Conservation (phyloP, 2,329 filamentous ascomycete species). For the Monilinia vaccinii-corymbosi region DNA sequence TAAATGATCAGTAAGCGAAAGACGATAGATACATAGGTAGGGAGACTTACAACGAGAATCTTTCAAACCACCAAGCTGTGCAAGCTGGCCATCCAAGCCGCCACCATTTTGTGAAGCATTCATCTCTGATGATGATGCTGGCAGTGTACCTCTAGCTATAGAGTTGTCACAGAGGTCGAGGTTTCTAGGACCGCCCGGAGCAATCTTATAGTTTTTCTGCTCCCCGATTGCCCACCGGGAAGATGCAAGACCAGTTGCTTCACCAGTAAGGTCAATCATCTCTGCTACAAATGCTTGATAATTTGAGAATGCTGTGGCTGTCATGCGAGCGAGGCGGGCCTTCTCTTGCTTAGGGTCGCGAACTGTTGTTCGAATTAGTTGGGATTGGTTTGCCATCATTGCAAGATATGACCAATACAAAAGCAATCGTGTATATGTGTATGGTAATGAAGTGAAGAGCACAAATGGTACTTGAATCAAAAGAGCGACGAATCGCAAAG, state of each 20-base stretch:
- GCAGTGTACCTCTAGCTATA: background rate
- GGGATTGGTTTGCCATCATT: background rate
- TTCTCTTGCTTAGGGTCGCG: background rate
- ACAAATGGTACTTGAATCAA: background rate
- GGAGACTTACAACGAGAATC: background rate
- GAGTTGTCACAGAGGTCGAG: constrained; percentile 2
- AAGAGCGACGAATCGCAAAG: too few species aligned
- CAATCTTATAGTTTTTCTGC: background rate
- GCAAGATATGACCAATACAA: background rate
- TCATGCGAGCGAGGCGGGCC: background rate
- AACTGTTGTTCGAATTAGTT: background rate
- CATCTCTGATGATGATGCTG: background rate
- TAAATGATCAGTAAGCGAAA: background rate
- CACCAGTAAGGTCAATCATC: background rate
- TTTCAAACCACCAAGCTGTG: background rate
- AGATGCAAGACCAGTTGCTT: background rate
- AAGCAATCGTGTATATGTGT: background rate
- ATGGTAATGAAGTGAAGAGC: background rate
- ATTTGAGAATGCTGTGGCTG: background rate
- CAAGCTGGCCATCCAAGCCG: background rate
- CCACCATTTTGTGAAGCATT: background rate
- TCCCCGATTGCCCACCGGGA: background rate
- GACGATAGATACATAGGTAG: background rate
- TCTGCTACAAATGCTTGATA: background rate
- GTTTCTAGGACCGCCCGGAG: background rate